Evolutionary conservation across 768 basidiomycete genomes (phyloP).

Genomic region (Amanita pallidorosea): DNA sequence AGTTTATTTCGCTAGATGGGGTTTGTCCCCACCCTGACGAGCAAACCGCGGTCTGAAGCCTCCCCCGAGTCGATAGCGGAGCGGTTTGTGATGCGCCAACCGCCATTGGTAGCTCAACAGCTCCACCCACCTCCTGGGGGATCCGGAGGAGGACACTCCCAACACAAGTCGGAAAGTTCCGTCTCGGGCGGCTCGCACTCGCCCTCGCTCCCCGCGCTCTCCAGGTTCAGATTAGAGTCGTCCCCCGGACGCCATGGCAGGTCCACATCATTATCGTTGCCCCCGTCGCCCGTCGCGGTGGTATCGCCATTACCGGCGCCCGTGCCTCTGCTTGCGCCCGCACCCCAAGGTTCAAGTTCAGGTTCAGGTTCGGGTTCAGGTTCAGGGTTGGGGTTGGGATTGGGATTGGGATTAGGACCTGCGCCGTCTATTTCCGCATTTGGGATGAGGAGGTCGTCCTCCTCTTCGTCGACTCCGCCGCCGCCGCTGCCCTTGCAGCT

Average conservation of each 20-base stretch:
- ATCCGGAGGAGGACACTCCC: not conserved
- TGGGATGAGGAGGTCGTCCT: too few relatives aligned
- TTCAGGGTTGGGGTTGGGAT: not conserved
- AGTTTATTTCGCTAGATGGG: constrained; percentile 63
- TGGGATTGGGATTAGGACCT: not conserved
- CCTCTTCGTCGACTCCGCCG: too few relatives aligned
- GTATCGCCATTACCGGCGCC: not conserved
- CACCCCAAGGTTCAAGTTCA: not conserved
- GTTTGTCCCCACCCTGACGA: constrained; percentile 64
- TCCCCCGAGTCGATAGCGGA: constrained; percentile 3
- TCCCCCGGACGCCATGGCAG: not conserved
- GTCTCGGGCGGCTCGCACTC: not conserved
- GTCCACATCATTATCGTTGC: constrained; percentile 14
- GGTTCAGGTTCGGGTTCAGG: too few relatives aligned
- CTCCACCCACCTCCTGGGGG: not conserved
- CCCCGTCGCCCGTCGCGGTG: constrained; percentile 13
- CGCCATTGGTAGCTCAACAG: not conserved
- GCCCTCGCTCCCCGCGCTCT: not conserved
- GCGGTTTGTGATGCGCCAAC: not conserved
- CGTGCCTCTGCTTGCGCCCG: not conserved
- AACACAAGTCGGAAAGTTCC: not conserved
- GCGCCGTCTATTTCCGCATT: not conserved
- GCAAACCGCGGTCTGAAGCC: constrained; percentile 10
- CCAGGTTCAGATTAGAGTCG: constrained; percentile 1
- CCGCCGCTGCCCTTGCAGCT: too few relatives aligned